Evolutionary conservation across 345 rosid species (phyloP).

Genomic region (Geranium brycei): DNA sequence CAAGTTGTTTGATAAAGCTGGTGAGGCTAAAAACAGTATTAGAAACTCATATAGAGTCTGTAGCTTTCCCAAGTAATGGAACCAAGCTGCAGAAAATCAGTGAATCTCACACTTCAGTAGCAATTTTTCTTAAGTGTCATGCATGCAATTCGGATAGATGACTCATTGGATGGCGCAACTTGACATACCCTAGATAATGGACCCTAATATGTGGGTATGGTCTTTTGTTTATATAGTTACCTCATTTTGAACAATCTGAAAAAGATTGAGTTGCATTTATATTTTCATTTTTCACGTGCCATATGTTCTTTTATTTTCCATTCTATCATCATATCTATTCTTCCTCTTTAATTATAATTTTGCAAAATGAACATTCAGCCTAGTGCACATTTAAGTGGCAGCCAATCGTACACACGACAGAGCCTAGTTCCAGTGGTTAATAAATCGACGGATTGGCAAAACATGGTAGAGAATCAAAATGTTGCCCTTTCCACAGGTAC

Average conservation of each 20-base stretch:
- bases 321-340: no score
- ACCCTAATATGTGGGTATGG: no score
- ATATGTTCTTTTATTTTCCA: no score
- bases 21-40: neutral
- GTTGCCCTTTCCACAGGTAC: neutral
- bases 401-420: neutral
- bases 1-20: neutral
- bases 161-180: neutral
- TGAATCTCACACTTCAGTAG: neutral
- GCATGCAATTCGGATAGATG: neutral
- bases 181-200: no score
- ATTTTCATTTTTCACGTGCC: no score
- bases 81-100: neutral
- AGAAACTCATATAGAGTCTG: neutral
- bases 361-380: neutral
- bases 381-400: neutral
- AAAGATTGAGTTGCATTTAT: no score
- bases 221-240: no score
- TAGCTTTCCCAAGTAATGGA: neutral
- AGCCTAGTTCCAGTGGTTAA: neutral
- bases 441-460: neutral
- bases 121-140: neutral
- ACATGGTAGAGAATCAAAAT: neutral
- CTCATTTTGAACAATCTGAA: no score
- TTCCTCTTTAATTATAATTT: no score